Evolutionary conservation across 768 basidiomycete genomes (phyloP), one percentile per base, ranked within the genome.

Genomic region (Antrodiella citrinella): DNA sequence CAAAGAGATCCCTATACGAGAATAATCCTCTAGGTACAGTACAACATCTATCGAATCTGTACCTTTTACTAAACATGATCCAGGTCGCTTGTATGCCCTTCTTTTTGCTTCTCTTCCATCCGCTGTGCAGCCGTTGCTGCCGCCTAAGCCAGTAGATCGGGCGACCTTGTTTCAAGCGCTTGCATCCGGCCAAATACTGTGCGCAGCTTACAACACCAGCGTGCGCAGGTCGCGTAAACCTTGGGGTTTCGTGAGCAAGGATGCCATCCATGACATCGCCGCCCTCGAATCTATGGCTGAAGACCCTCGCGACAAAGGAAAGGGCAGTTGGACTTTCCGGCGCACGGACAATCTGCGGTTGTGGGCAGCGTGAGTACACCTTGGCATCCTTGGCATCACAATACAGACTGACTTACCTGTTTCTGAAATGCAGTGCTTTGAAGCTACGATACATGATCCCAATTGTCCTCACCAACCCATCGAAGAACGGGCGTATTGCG

Each of bases 161-260:
- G 45, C 49, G 9, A 61, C 62, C 0, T 75, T 89, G 56, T 71
- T 88, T 2, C 63, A 67, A 2, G 72, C 71, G 3, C 69, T 89
- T 4, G 76, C 85, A 1, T 90, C 84, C 3, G 91, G 92, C 0
- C 86, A 91, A 58, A 66, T 90, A 7, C 75, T 94, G 11, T 94
- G 91, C 58, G 63, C 73, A 2, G 83, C 87, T 0, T 92, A 91
- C 68, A 95, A 94, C 64, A 65, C 76, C 10, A 84, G 80, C 23
- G 85, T 94, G 0, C 79, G 92, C 21, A 78, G 80, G 51, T 91
- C 89, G 5, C 80, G 79, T 44, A 80, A 85, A 55, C 88, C 89
- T 0, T 95, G 91, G 90, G 92, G 91, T 0, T 94, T 84, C 65
- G 84, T 94, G 50, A 86, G 76, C 53, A 67, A 74, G 41, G 81